Evolutionary conservation across 768 basidiomycete species (phyloP), one percentile per base, ranked within the genome.

Genomic region (Pleurotus sapidus): DNA sequence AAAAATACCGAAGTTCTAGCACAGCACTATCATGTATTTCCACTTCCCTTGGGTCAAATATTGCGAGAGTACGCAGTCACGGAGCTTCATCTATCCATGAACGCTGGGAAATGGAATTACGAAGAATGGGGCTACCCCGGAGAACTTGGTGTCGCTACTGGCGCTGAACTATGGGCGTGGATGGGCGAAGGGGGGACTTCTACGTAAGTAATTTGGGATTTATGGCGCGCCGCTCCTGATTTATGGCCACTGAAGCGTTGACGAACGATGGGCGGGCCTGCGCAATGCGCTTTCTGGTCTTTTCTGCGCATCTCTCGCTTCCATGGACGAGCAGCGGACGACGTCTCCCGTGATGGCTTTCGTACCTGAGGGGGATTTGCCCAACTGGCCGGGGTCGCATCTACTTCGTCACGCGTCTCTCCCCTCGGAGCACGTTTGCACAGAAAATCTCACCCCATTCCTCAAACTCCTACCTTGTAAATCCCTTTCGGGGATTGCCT

Each of bases 381-480:
- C 83, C 0, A 67, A 72, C 48, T 77, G 78, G 70, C 70, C 74
- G 25, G 61, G 68, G 8, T 72, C 76, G 12, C 81, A 89, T 57
- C 74, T 77, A 46, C 77, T 93, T 23, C 85, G 87, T 58, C 88
- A 95, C 63, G 91, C 89, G 1, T 83, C 84, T 6, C 80, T 89
- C 17, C 89, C 90, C 5, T 91, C 87, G 3, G 92, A 95, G 67
- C 78, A 87, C 63, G 90, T 98, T n/a, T 99, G 96, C 67, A 98
- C 96, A 4, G 97, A 98, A 68, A 98, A 98, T 65, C 76, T 98
- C 7, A 98, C 96, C 0, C 96, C 97, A 0, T 97, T 98, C 73
- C 79, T 98, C 57, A 94, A 96, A 67, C 84, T 98, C 8, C 76
- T 98, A 1, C 97, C 97, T 0, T 98, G 96, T 77, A 93, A 97